Evolutionary conservation across 768 basidiomycete species (phyloP), one percentile per base, ranked within the genome.

Genomic region (Auriscalpium vulgare): DNA sequence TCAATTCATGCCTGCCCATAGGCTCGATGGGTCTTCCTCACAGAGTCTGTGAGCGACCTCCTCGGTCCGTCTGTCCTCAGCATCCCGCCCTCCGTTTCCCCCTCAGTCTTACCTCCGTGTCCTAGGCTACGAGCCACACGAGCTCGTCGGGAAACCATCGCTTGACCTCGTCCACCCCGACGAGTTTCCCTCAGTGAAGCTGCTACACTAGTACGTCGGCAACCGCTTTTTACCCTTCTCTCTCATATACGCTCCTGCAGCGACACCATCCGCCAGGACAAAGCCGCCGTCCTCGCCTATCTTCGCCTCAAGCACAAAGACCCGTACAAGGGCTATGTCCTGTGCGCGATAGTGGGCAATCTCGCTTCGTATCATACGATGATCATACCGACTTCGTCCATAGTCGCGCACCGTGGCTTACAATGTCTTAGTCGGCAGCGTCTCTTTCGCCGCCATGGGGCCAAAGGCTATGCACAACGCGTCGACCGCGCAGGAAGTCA

Each of bases 131-230:
- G 88, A 91, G 62, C 84, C 87, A 8, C 72, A 75, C 51, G 88
- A 91, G 62, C 75, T 90, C 58, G 74, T 87, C 53, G 85, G 85
- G 2, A 75, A 72, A 37, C 79, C 87, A 4, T 87, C 84, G 2
- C 73, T 90, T 46, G 81, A 87, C 53, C 83, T 91, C 58, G 87
- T 88, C 34, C 89, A 91, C 66, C 88, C 88, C 2, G 89, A 91
- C 51, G 88, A 91, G 66, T 83, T 83, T 61, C 67, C 77, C 34
- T 77, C 80, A 37, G 79, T 85, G n/a, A 79, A 79, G 63, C 75
- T 76, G 57, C 72, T 89, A 43, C 89, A 90, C 67, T 86, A 86
- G 87, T 88, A 62, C 44, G 78, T 66, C 59, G 17, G 52, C 9
- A 37, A n/a, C 46, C 47, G 46, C 45, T 19, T 10, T 49, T 23